Evolutionary conservation across 1,139 yeast species (phyloP), one percentile per base, ranked within the genome.

Genomic region (Taphrina wiesneri): DNA sequence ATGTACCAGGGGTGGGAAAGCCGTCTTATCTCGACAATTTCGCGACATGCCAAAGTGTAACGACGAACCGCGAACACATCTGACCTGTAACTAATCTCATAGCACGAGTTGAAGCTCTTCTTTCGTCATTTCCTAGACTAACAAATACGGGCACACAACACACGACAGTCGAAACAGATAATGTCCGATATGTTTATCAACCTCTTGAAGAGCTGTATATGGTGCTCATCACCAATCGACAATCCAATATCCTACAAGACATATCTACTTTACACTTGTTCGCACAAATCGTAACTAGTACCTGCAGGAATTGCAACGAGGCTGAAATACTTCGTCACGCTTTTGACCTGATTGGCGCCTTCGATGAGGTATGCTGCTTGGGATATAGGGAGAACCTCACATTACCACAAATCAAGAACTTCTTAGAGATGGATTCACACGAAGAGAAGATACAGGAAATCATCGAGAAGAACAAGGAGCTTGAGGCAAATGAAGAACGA

Each of bases 381-480:
- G 99, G 99, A 17, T 91, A 87, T 79, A 86, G 90, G 73, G 99
- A 95, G 77, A 89, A 90, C 76, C 80, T 93, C 72, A 85, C 95
- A 0, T 76, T 88, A 71, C 78, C 86, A 67, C 99, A 93, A 79
- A 90, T 95, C 70, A 86, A 85, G 76, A 89, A 96, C 17, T 93
- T 90, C 78, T 81, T 95, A 78, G 95, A 91, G 75, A 93, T 95
- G 99, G 98, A 95, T 78, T 88, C 96, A 47, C 98, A 93, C 75
- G 99, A 95, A 78, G 99, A 95, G 78, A 92, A 90, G 81, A 92
- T 95, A 74, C 98, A 93, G 80, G 98, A 95, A 76, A 92, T 93
- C 75, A 93, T 95, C 73, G 98, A 93, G 77, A 86, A 67, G 69
- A 93, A 93, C 79, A 95, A 93, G 79, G 99, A 93, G 79, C 81